phyloP scores from a whole-genome alignment of 2,329 filamentous ascomycete species.

The Tolypocladium tropicale region DNA sequence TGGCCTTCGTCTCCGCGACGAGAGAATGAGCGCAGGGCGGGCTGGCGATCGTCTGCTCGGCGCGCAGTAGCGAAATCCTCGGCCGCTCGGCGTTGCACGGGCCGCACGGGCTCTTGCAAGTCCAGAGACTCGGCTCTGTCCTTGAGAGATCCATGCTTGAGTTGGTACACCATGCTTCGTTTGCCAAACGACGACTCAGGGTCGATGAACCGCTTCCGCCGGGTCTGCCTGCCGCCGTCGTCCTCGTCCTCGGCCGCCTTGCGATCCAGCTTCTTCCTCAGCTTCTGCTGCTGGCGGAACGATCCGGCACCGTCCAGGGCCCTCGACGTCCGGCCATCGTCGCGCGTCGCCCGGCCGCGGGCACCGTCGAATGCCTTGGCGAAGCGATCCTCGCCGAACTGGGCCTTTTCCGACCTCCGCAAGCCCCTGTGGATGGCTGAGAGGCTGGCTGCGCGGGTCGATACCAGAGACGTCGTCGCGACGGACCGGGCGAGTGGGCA shows the following conservation, averaged over 20 bases:
- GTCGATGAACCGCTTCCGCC: slow-evolving; percentile 42
- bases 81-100: not conserved
- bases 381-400: slow-evolving; percentile 11
- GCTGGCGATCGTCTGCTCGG: not conserved
- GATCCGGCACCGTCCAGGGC: slow-evolving; percentile 18
- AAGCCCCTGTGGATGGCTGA: slow-evolving; percentile 62
- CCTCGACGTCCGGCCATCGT: slow-evolving; percentile 9
- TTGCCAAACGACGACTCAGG: slow-evolving; percentile 39
- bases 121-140: slow-evolving; percentile 14
- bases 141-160: slow-evolving; percentile 33
- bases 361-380: not conserved
- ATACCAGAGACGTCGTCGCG: slow-evolving; percentile 2
- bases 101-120: slow-evolving; percentile 15
- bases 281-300: slow-evolving; percentile 26
- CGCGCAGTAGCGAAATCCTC: not conserved
- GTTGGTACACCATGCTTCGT: slow-evolving; percentile 43
- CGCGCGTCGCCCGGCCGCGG: not conserved
- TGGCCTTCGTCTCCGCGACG: not conserved
- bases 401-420: slow-evolving; percentile 33
- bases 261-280: slow-evolving; percentile 42
- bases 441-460: slow-evolving; percentile 28
- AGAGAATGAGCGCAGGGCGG: not conserved
- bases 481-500: not conserved
- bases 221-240: slow-evolving; percentile 28
- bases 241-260: slow-evolving; percentile 22